Evolutionary conservation across 2,329 filamentous ascomycete genomes (phyloP).

Genomic region (Stemphylium beticola): DNA sequence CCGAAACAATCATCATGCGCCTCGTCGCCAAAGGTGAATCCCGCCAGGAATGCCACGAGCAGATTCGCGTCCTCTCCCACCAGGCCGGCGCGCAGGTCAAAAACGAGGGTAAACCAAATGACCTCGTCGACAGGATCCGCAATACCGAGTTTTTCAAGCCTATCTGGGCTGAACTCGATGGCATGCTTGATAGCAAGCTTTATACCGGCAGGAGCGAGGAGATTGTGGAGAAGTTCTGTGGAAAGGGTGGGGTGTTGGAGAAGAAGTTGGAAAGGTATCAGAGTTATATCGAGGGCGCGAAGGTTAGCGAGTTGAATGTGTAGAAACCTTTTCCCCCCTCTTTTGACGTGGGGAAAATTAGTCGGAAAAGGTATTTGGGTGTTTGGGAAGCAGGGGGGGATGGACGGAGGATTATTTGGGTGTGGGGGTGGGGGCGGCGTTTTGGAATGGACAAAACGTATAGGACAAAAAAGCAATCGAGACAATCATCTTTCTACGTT

Average conservation of each 20-base stretch:
- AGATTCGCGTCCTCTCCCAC: slow-evolving; percentile 81
- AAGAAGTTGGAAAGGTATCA: slow-evolving; percentile 58
- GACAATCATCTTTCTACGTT: too few species aligned
- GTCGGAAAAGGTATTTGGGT: too few species aligned
- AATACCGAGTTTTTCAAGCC: slow-evolving; percentile 74
- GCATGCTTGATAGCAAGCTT: slow-evolving; percentile 67
- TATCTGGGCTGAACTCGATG: slow-evolving; percentile 72
- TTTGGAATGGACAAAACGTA: too few species aligned
- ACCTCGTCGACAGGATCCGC: slow-evolving; percentile 80
- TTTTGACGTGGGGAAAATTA: background rate
- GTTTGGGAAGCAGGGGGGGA: too few species aligned
- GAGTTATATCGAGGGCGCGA: slow-evolving; percentile 51
- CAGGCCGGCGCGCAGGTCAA: slow-evolving; percentile 75
- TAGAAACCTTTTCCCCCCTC: slow-evolving; percentile 16
- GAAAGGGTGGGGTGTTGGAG: slow-evolving; percentile 21
- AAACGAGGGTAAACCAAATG: slow-evolving; percentile 75
- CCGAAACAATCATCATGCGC: slow-evolving; percentile 66
- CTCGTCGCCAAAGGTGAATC: slow-evolving; percentile 73
- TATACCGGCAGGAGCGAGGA: slow-evolving; percentile 62
- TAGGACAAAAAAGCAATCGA: too few species aligned
- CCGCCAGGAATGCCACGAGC: slow-evolving; percentile 83
- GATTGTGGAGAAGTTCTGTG: slow-evolving; percentile 35
- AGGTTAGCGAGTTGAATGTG: slow-evolving; percentile 43
- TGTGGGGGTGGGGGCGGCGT: too few species aligned
- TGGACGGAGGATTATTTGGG: too few species aligned